phyloP scores from a whole-genome alignment of 306 rosid genomes.

The Canavalia ensiformis region DNA sequence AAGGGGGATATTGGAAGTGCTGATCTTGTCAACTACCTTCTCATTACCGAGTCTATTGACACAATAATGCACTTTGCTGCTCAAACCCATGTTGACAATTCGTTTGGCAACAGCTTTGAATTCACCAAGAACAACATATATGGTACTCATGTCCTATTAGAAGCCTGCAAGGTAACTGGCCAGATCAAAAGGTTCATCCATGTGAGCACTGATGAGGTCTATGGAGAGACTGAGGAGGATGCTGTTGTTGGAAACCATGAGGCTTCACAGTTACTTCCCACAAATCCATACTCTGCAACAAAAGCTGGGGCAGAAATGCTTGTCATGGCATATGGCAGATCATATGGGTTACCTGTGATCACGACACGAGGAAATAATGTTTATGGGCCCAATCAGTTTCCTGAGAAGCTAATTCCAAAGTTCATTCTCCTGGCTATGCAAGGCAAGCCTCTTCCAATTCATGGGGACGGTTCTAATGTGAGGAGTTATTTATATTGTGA shows the following conservation, averaged over 20 bases:
- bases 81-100: conserved; percentile 93
- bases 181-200: conserved; percentile 92
- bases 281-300: conserved; percentile 93
- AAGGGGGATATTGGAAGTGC: conserved; percentile 96
- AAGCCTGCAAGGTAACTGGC: conserved; percentile 95
- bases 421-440: conserved; percentile 89
- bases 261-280: conserved; percentile 94
- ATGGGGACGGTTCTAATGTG: conserved; percentile 93
- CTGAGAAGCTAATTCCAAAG: conserved; percentile 90
- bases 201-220: conserved; percentile 96
- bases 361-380: conserved; percentile 95
- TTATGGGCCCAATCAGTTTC: conserved; percentile 92
- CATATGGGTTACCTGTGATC: conserved; percentile 88
- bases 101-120: conserved; percentile 92
- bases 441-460: conserved; percentile 92
- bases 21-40: conserved; percentile 91
- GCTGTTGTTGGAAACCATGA: conserved; percentile 94
- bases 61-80: conserved; percentile 98
- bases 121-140: conserved; percentile 95
- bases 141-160: conserved; percentile 90
- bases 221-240: conserved; percentile 95
- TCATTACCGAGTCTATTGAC: conserved; percentile 83
- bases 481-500: conserved; percentile 91
- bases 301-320: conserved; percentile 98
- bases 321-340: conserved; percentile 95